These are phyloP conservation scores for Pleurotus ostreatus DNA, from an alignment of 768 basidiomycete genomes.

Conservation along the genomic window DNA sequence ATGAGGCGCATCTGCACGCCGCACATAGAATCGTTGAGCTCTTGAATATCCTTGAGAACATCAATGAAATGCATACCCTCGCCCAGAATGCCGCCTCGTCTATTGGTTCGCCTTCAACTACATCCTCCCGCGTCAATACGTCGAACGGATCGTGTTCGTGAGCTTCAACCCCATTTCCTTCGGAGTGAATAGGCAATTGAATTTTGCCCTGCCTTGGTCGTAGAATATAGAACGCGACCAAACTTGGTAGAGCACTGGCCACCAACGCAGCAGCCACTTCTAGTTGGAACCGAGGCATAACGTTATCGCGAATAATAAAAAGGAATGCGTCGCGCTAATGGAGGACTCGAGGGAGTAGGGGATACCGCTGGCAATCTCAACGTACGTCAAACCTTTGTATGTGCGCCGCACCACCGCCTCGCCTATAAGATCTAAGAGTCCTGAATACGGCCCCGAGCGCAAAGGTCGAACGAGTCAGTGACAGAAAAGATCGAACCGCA, in stretches of 20 bases:
- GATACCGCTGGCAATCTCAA: neutral
- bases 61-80: slow-evolving; percentile 31
- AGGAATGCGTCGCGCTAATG: too few relatives aligned
- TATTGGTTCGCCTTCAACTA: slow-evolving; percentile 63
- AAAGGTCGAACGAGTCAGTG: too few relatives aligned
- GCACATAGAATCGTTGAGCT: too few relatives aligned
- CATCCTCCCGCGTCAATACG: slow-evolving; percentile 69
- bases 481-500: too few relatives aligned
- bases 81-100: slow-evolving; percentile 58
- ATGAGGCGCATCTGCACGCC: slow-evolving; percentile 48
- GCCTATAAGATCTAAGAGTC: too few relatives aligned
- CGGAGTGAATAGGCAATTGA: slow-evolving; percentile 35
- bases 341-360: too few relatives aligned
- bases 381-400: neutral
- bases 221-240: slow-evolving; percentile 36
- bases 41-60: too few relatives aligned
- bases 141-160: slow-evolving; percentile 56
- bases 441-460: too few relatives aligned
- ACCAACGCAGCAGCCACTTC: slow-evolving; percentile 47
- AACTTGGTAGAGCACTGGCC: slow-evolving; percentile 39
- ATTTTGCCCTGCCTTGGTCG: slow-evolving; percentile 46
- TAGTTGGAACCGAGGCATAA: slow-evolving; percentile 61
- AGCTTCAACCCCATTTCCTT: slow-evolving; percentile 14
- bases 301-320: neutral
- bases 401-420: too few relatives aligned